Conservation (phyloP, 1,284 basidiomycete genomes). For the Trametes polyzona region DNA sequence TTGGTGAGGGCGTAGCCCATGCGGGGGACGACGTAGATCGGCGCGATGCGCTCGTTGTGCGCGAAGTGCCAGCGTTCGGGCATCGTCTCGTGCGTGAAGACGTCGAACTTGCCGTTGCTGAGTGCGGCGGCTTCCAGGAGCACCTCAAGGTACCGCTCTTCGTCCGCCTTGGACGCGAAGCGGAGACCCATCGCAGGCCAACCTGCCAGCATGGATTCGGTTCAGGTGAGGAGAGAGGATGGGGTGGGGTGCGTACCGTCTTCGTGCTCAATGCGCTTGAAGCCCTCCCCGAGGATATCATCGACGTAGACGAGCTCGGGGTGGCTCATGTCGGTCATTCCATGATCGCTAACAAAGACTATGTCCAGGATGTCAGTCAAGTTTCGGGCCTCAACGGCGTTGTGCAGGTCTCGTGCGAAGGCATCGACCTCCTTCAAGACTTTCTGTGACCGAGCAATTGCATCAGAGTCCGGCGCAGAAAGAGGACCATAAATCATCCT, state of each 20-base stretch:
- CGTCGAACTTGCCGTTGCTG: constrained; percentile 69
- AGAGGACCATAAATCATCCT: constrained; percentile 25
- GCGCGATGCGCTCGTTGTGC: constrained; percentile 75
- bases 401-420: constrained; percentile 74
- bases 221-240: neutral
- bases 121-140: constrained; percentile 54
- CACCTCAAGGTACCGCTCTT: constrained; percentile 54
- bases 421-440: constrained; percentile 73
- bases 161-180: constrained; percentile 64
- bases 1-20: constrained; percentile 78
- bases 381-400: constrained; percentile 69
- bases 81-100: constrained; percentile 84
- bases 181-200: constrained; percentile 88
- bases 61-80: constrained; percentile 80
- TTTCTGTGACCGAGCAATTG: constrained; percentile 43
- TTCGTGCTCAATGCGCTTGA: constrained; percentile 64
- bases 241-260: constrained; percentile 56
- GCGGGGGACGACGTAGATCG: constrained; percentile 83
- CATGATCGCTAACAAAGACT: constrained; percentile 91
- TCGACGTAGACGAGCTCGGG: constrained; percentile 82
- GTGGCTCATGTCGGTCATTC: constrained; percentile 87
- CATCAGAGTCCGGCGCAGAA: neutral
- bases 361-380: constrained; percentile 85
- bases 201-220: constrained; percentile 42
- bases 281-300: constrained; percentile 79